phyloP scores from a whole-genome alignment of 176 grass and related monocot species.

The Oryza nivara region DNA sequence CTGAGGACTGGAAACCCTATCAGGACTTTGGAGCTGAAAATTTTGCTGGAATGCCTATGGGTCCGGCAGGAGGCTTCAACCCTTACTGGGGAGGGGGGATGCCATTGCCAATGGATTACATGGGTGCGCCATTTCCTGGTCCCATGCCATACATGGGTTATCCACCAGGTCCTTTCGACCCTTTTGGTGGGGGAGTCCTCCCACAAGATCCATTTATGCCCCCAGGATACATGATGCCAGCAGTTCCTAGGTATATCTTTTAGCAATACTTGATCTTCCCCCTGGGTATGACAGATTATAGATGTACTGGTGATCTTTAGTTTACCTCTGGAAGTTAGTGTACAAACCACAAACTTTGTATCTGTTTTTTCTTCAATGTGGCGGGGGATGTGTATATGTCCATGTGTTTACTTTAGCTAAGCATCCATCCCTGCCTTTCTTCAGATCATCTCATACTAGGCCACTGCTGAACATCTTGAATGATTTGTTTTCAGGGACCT shows the following conservation, averaged over 20 bases:
- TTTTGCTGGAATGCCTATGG: slow-evolving; percentile 81
- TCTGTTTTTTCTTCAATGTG: slow-evolving; percentile 35
- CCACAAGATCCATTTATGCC: slow-evolving; percentile 91
- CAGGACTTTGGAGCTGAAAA: slow-evolving; percentile 78
- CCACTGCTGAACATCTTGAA: slow-evolving; percentile 35
- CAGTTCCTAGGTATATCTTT: slow-evolving; percentile 74
- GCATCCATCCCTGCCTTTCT: not conserved
- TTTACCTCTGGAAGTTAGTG: slow-evolving; percentile 24
- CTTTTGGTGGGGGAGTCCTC: slow-evolving; percentile 65
- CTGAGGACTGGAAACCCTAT: slow-evolving; percentile 78
- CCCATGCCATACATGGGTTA: slow-evolving; percentile 87
- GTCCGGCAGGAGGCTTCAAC: slow-evolving; percentile 72
- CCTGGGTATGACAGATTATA: not conserved
- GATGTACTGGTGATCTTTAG: slow-evolving; percentile 21
- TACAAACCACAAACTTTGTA: slow-evolving; percentile 19
- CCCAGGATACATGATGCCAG: slow-evolving; percentile 85
- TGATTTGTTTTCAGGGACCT: slow-evolving; percentile 72
- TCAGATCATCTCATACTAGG: slow-evolving; percentile 7
- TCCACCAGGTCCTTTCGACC: slow-evolving; percentile 75
- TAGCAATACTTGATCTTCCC: slow-evolving; percentile 26
- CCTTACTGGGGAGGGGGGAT: slow-evolving; percentile 76
- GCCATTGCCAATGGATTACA: slow-evolving; percentile 85
- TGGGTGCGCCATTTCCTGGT: slow-evolving; percentile 69
- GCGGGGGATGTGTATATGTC: slow-evolving; percentile 1
- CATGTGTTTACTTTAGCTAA: slow-evolving; percentile 23